A percentile compares a stretch with the other conserved stretches of the same genome.
phyloP scores from a whole-genome alignment of 441 rosid species.

The Flueggea neowawraea region DNA sequence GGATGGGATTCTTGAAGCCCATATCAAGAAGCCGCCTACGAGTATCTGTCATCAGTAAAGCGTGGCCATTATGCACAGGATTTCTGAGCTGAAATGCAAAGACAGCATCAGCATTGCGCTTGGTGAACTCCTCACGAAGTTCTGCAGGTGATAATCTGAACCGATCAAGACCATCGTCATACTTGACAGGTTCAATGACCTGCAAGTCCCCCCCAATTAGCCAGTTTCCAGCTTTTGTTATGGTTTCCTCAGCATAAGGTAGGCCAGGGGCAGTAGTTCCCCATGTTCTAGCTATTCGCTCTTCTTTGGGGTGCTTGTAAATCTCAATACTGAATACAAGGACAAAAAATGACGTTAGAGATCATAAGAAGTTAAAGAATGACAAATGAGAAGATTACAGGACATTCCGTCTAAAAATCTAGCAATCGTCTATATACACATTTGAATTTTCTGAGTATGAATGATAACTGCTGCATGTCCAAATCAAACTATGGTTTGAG shows the following conservation, averaged over 20 bases:
- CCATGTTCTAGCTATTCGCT: conserved; percentile 92
- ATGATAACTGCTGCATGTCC: no score
- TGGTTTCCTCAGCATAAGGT: conserved; percentile 76
- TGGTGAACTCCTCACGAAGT: conserved; percentile 68
- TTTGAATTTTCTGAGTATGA: no score
- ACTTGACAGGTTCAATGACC: conserved; percentile 80
- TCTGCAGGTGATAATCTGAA: conserved; percentile 78
- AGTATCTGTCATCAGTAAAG: conserved; percentile 88
- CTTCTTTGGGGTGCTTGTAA: conserved; percentile 94
- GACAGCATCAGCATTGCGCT: conserved; percentile 93
- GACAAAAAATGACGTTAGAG: no score
- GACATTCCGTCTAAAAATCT: no score
- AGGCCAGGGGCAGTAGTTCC: conserved; percentile 89
- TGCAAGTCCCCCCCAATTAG: conserved; percentile 90
- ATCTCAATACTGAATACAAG: conserved; percentile 65
- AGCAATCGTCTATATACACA: no score
- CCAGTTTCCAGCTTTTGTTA: conserved; percentile 78
- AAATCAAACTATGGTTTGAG: no score
- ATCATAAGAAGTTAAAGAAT: no score
- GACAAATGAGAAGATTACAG: no score
- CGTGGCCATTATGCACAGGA: conserved; percentile 98
- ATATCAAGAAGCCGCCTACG: conserved; percentile 81
- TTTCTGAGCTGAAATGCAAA: conserved; percentile 97
- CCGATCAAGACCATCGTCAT: conserved; percentile 81
- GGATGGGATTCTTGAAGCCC: conserved; percentile 92